Base-by-base conservation (phyloP, 495 filamentous ascomycete genomes). In the Penicillium steckii region DNA sequence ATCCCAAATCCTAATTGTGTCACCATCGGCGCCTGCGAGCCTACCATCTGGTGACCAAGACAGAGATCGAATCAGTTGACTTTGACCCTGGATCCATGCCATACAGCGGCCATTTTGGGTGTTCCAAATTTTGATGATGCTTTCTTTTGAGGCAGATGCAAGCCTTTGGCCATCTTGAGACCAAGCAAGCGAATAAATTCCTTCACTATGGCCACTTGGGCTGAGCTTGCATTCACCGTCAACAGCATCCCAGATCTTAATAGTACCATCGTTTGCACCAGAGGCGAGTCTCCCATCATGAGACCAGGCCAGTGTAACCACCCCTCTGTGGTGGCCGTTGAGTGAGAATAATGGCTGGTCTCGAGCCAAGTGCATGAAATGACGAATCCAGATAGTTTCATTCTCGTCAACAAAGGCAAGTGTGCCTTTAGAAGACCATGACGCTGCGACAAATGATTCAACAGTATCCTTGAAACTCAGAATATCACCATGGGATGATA, bases 1-100 rank as follows among this genome's bases (percentile, higher is more conserved):
- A 8, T 48, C 46, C 46, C 46, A 48, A 8, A 48, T 48, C 6
- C 10, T 37, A 32, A 48, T 48, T 10, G 32, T 48, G 13, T 48
- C 46, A 22, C 33, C 30, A 38, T 48, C 46, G 10, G 30, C 46
- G 15, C 46, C 32, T 25, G 46, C 46, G 15, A 48, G 46, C 12
- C 46, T 37, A 22, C 46, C 30, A 38, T 48, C 46, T 15, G 46
- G 10, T 15, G 46, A 48, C 46, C 46, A 48, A 13, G 46, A 8
- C 2, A 48, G 46, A 24, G 46, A 22, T 13, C 46, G 46, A 21
- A 48, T 48, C 18, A n/a, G 26, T 13, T 35, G 25, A n/a, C 17
- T 48, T 25, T 48, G 46, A 9, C 30, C 46, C 3, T 48, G 30
- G 12, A 38, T 5, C 46, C 17, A 17, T 9, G 32, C 12, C 13